Base-by-base conservation (phyloP, 2,329 filamentous ascomycete species). In the Scedosporium dehoogii region DNA sequence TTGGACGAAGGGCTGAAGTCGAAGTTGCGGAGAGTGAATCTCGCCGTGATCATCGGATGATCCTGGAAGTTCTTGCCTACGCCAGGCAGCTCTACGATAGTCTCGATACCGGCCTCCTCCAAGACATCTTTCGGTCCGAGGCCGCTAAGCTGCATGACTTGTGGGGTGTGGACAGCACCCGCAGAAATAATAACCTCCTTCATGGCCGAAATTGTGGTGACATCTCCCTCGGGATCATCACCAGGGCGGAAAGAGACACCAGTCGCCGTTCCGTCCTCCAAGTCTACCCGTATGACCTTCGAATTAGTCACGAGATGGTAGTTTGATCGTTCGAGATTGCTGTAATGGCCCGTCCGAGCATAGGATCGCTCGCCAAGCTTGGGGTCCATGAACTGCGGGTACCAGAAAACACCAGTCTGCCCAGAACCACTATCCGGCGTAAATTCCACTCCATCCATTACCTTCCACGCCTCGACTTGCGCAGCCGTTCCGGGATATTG, bases 51-150 rank as follows among this genome's bases (percentile, higher is more conserved):
- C 48, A 66, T 66, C 27, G 64, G 64, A 14, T 81, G 80, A 68
- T 87, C 83, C 68, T 84, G 77, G 27, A 87, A 74, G 70, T 85
- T 85, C 18, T 74, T 78, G 53, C 84, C 84, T 14, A 87, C 83
- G 44, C 82, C 84, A 0, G 82, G 81, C 0, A 82, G 74, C 62
- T 80, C 72, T 29, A 79, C 72, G 1, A 83, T 64, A 0, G 80
- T 66, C 0, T 74, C 69, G 41, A 84, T 83, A 14, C 75, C 69
- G 60, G 78, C 73, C 23, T 72, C 68, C 6, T 74, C 60, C 1
- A 84, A 72, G 12, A 78, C 73, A 0, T 70, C 69, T 0, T 70
- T 71, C 1, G 76, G 74, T 0, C 80, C 80, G 25, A 83, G 73
- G 6, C 81, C 81, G 59, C 77, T 80, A 0, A 82, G 73, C 69